Evolutionary conservation across 495 filamentous ascomycete genomes (phyloP).

Genomic region (Trichoderma reesei): DNA sequence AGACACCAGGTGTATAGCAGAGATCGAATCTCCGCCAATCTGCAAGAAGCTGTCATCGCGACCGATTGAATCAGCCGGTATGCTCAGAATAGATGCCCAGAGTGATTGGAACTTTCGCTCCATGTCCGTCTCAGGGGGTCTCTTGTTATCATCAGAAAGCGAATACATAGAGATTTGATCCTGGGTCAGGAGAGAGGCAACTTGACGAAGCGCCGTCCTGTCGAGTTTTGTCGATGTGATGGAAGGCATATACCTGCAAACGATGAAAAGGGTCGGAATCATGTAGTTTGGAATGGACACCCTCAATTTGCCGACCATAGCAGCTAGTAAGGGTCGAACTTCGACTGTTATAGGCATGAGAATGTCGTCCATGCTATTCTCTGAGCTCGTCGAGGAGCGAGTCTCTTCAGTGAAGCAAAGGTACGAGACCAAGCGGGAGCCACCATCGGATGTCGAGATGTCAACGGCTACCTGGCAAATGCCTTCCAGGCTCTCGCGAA

Average conservation of each 20-base stretch:
- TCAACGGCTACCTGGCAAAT: conserved; percentile 12
- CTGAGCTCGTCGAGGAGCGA: background rate
- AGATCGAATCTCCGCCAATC: conserved; percentile 30
- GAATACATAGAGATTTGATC: conserved; percentile 17
- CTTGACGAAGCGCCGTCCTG: background rate
- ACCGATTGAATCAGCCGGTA: conserved; percentile 28
- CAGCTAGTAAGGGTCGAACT: conserved; percentile 38
- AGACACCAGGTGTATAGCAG: conserved; percentile 18
- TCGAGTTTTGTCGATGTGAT: conserved; percentile 3
- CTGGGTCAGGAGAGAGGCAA: background rate
- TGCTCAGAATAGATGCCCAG: conserved; percentile 27
- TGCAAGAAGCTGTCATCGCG: conserved; percentile 33
- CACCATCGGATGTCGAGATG: conserved; percentile 15
- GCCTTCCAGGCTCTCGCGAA: conserved; percentile 19
- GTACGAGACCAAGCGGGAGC: conserved; percentile 24
- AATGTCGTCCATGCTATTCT: background rate
- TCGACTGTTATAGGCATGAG: background rate
- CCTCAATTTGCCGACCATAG: conserved; percentile 88
- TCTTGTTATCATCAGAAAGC: conserved; percentile 16
- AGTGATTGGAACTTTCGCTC: conserved; percentile 11
- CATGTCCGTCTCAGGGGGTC: conserved; percentile 10
- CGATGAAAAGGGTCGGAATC: conserved; percentile 22
- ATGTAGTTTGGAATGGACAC: conserved; percentile 74
- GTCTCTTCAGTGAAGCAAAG: conserved; percentile 6
- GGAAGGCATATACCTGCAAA: conserved; percentile 23